phyloP scores from a whole-genome alignment of 1,284 basidiomycete genomes.

The Schizophyllum commune region DNA sequence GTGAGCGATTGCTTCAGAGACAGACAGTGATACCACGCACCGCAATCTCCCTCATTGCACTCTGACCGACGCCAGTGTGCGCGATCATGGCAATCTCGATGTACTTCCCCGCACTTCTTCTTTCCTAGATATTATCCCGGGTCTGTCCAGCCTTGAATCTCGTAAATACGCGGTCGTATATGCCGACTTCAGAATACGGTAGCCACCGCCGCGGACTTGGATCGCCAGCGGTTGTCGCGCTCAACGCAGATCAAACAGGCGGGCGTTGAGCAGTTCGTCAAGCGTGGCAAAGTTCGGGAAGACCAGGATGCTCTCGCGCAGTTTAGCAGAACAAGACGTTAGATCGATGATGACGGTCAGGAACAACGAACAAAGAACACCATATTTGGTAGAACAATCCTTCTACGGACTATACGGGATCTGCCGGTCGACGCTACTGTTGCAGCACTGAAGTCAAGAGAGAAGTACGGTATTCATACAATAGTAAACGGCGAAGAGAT shows the following conservation, averaged over 20 bases:
- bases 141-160: conserved; percentile 76
- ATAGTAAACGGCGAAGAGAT: no score
- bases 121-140: conserved; percentile 79
- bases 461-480: no score
- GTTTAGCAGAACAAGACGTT: no score
- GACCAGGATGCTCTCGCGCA: no score
- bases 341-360: no score
- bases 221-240: conserved; percentile 59
- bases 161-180: conserved; percentile 95
- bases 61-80: conserved; percentile 97
- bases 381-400: not conserved
- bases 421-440: not conserved
- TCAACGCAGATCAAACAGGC: conserved; percentile 83
- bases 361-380: no score
- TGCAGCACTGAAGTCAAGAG: not conserved
- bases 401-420: not conserved
- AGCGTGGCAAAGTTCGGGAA: no score
- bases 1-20: not conserved
- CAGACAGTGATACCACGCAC: conserved; percentile 37
- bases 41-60: conserved; percentile 95
- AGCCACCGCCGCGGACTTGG: conserved; percentile 76
- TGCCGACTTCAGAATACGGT: conserved; percentile 98
- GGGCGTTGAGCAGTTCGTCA: conserved; percentile 19
- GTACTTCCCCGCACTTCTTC: conserved; percentile 99
- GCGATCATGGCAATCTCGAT: conserved; percentile 91